Evolutionary conservation across 2,329 filamentous ascomycete species (phyloP), one percentile per base, ranked within the genome.

Genomic region (Ceratocystis variospora): DNA sequence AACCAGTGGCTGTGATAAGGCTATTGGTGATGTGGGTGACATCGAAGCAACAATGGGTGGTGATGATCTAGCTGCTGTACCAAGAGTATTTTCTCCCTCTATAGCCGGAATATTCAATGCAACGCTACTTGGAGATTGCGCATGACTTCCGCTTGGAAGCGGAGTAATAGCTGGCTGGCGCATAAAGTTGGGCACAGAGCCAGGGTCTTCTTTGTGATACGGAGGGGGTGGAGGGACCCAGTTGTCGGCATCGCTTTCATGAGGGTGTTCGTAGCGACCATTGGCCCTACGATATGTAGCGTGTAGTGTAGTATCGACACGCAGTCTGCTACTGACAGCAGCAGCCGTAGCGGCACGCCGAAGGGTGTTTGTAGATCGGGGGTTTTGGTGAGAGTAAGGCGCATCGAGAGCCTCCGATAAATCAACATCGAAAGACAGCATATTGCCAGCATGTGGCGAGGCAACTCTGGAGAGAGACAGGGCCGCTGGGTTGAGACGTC

Each of bases 151-250:
- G 53, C 72, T 69, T 19, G n/a, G 15, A 44, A 67, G 37, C 22
- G 78, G 76, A 61, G 77, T 72, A 61, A 80, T 74, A 41, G 76
- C 72, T 44, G 77, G 75, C 64, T 82, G 79, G 37, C 82, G 80
- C 69, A 85, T 70, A 68, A 85, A 85, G 1, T 76, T 79, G 1
- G 83, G 82, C 66, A 83, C 69, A 70, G 83, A 81, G 8, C 78
- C 79, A 0, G 82, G 82, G 61, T 84, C 82, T 0, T 88, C 85
- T 65, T 83, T 82, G 50, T 85, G 83, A 71, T 95, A 95, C 0
- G 89, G 89, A 2, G 90, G 90, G 7, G 90, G 90, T 4, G 90
- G 90, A 4, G 89, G 88, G 3, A 91, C 87, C 90, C 90, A 95
- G 71, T 92, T 90, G 71, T 94, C 90, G 3, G 89, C 89, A 73